Evolutionary conservation across 306 rosid species (phyloP).

Genomic region (Morella rubra): DNA sequence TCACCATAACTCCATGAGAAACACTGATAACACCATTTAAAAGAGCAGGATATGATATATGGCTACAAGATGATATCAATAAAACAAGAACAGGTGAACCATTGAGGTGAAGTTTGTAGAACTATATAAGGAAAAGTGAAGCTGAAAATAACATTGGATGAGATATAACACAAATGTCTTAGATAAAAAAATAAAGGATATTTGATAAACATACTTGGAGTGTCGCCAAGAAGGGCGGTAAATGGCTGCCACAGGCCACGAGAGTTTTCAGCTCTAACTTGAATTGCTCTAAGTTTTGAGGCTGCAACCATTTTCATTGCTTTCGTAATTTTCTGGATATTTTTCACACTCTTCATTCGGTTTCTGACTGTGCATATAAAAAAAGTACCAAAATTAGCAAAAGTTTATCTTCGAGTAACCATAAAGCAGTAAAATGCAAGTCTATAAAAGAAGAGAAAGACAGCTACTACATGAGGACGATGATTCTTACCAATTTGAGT

Average conservation of each 20-base stretch:
- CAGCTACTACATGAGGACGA: conserved; percentile 2
- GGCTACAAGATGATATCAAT: background rate
- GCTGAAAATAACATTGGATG: background rate
- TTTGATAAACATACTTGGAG: conserved; percentile 56
- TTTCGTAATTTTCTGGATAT: conserved; percentile 94
- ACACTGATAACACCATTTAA: background rate
- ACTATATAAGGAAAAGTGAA: background rate
- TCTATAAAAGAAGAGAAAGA: background rate
- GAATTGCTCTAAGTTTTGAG: conserved; percentile 87
- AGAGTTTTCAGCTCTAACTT: conserved; percentile 78
- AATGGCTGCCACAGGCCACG: conserved; percentile 99
- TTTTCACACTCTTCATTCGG: conserved; percentile 98
- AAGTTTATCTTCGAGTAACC: background rate
- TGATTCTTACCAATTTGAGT: conserved; percentile 78
- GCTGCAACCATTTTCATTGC: conserved; percentile 99
- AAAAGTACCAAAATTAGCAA: conserved; percentile 18
- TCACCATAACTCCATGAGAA: background rate
- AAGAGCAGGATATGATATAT: background rate
- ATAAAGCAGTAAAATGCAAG: conserved; percentile 1
- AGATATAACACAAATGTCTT: background rate
- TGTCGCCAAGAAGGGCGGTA: conserved; percentile 91
- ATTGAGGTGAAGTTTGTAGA: background rate
- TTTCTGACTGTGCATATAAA: conserved; percentile 56
- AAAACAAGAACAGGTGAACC: background rate
- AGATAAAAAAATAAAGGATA: background rate